These are phyloP conservation scores for Odonthalia washingtoniensis DNA, from an alignment of 31 red algal species.

Conservation along the genomic window DNA sequence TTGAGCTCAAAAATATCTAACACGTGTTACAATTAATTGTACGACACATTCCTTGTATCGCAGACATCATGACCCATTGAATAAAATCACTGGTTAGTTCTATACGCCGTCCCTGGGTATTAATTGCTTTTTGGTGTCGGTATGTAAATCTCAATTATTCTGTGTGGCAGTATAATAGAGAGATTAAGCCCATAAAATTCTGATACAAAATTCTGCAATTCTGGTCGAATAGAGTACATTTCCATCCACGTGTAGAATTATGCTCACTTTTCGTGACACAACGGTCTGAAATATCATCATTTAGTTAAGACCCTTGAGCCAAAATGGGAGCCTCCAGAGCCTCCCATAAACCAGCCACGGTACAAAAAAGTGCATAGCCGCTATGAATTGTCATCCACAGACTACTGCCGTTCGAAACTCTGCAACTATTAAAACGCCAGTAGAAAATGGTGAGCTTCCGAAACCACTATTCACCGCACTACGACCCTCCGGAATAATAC, in stretches of 20 bases:
- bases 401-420: neutral
- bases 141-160: too few species aligned
- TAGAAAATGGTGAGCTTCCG: neutral
- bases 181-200: too few species aligned
- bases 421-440: neutral
- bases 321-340: constrained; percentile 9
- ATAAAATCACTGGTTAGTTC: too few species aligned
- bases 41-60: too few species aligned
- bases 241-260: constrained; percentile 10
- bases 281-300: neutral
- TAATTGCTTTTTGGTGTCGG: too few species aligned
- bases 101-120: too few species aligned
- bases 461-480: neutral
- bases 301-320: neutral
- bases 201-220: too few species aligned
- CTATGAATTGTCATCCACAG: neutral
- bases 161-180: too few species aligned
- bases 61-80: too few species aligned
- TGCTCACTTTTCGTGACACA: neutral
- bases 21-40: too few species aligned
- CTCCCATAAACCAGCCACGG: neutral
- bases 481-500: neutral
- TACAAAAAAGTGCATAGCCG: neutral
- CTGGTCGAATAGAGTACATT: too few species aligned
- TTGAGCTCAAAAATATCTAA: too few species aligned